Percentiles rank a stretch among this genome's conserved stretches.
Conservation (phyloP, 2,329 filamentous ascomycete genomes). For the Trichoderma aggressivum region DNA sequence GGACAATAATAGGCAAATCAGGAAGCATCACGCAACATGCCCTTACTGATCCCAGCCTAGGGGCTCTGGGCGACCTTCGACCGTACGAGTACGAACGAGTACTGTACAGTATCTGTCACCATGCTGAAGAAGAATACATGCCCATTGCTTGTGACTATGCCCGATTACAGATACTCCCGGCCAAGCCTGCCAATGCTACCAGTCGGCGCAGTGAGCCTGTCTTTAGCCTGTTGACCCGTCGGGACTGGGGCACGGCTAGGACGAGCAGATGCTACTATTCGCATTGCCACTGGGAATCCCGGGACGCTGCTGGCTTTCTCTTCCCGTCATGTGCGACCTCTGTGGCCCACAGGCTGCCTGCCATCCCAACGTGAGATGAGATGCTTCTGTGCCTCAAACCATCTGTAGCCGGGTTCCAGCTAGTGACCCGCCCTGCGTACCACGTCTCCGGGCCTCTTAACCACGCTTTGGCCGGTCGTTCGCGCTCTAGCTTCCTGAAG, state of each 20-base stretch:
- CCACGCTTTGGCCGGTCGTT: slow-evolving; percentile 6
- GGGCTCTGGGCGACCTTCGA: background rate
- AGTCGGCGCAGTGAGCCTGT: background rate
- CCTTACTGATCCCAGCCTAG: background rate
- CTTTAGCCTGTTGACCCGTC: slow-evolving; percentile 1
- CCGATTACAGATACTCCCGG: background rate
- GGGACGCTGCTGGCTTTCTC: background rate
- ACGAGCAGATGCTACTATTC: background rate
- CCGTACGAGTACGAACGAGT: background rate
- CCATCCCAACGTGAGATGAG: background rate
- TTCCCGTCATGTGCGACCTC: slow-evolving; percentile 8
- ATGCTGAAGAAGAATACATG: background rate
- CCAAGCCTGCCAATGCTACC: background rate
- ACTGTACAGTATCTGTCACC: background rate
- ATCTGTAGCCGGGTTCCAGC: background rate
- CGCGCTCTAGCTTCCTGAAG: slow-evolving; percentile 5
- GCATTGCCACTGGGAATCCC: slow-evolving; percentile 1
- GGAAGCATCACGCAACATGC: background rate
- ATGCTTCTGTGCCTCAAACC: background rate
- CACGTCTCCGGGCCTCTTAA: slow-evolving; percentile 10
- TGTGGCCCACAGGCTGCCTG: slow-evolving; percentile 6
- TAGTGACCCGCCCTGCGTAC: background rate
- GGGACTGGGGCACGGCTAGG: background rate
- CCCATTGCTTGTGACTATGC: background rate
- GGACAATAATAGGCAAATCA: background rate